Percentiles rank a stretch among this genome's conserved stretches.
Conservation (phyloP, 805 yeast species). For the Cyberlindnera mississippiensis region DNA sequence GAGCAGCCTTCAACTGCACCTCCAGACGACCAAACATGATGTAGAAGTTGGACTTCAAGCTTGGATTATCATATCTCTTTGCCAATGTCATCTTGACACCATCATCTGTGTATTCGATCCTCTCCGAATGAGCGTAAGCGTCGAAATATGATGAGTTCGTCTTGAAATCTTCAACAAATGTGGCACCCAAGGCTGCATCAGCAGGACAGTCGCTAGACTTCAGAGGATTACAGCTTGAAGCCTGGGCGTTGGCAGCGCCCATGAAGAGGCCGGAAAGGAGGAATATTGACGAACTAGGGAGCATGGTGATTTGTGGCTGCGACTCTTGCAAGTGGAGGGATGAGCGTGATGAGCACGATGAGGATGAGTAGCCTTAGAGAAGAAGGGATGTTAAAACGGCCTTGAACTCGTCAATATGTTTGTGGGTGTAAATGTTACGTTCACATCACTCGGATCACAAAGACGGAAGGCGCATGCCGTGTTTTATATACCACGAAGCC, state of each 20-base stretch:
- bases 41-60: slow-evolving; percentile 71
- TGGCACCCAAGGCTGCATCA: slow-evolving; percentile 60
- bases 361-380: background rate
- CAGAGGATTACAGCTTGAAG: slow-evolving; percentile 43
- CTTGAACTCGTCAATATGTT: no score
- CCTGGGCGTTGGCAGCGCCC: slow-evolving; percentile 14
- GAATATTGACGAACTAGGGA: background rate
- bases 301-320: background rate
- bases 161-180: slow-evolving; percentile 49
- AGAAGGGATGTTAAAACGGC: background rate
- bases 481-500: background rate
- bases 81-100: slow-evolving; percentile 64
- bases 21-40: slow-evolving; percentile 88
- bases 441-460: background rate
- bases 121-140: slow-evolving; percentile 38
- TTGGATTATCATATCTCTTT: slow-evolving; percentile 71
- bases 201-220: slow-evolving; percentile 35
- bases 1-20: slow-evolving; percentile 64
- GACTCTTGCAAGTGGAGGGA: background rate
- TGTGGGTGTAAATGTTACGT: background rate
- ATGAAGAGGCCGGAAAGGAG: slow-evolving; percentile 1
- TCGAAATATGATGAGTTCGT: slow-evolving; percentile 41
- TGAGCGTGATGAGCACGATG: background rate
- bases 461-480: background rate
- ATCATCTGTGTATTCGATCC: slow-evolving; percentile 42